Evolutionary conservation across 2,329 filamentous ascomycete species (phyloP).

Genomic region (Penicillium paneum): DNA sequence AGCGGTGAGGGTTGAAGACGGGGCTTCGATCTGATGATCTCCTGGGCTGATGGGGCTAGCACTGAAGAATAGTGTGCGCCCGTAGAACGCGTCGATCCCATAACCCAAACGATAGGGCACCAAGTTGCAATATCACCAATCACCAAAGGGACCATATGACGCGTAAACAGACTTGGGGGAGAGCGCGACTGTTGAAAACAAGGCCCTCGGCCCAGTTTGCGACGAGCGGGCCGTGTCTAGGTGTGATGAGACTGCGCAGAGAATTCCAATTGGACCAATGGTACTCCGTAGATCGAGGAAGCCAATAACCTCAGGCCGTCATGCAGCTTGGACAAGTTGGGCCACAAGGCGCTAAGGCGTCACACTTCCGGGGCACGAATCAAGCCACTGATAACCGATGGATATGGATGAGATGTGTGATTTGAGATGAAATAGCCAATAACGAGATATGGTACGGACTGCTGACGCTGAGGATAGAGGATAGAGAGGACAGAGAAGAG

Average conservation of each 20-base stretch:
- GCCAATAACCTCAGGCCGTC: constrained; percentile 22
- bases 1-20: constrained; percentile 54
- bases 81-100: constrained; percentile 44
- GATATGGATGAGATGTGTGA: neutral
- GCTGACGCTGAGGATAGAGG: neutral
- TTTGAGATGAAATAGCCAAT: neutral
- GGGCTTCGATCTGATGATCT: constrained; percentile 36
- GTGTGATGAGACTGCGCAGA: constrained; percentile 15
- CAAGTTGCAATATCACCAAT: constrained; percentile 14
- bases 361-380: constrained; percentile 18
- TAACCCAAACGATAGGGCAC: constrained; percentile 21
- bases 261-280: constrained; percentile 18
- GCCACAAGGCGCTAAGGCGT: constrained; percentile 28
- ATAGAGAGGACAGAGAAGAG: neutral
- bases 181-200: constrained; percentile 12
- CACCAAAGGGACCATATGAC: constrained; percentile 25
- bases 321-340: constrained; percentile 24
- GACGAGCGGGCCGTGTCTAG: constrained; percentile 11
- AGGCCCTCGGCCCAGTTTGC: constrained; percentile 9
- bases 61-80: constrained; percentile 60
- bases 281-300: constrained; percentile 5
- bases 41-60: constrained; percentile 39
- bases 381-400: constrained; percentile 9
- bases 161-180: constrained; percentile 21
- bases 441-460: neutral